Conservation (phyloP, 805 yeast species). For the Ogataea methylovora region DNA sequence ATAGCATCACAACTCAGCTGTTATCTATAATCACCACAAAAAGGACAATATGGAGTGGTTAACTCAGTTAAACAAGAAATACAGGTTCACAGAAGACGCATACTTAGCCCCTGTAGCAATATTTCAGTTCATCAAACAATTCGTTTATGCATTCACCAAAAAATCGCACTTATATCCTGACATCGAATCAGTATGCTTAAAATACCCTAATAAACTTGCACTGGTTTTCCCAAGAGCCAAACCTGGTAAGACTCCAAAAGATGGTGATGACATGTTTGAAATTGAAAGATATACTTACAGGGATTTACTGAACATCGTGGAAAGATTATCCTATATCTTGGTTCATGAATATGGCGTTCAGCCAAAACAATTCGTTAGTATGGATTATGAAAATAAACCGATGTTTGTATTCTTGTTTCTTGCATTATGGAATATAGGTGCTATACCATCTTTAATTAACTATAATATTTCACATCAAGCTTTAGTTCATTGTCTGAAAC, state of each 20-base stretch:
- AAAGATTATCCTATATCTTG: slow-evolving; percentile 54
- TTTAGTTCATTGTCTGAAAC: slow-evolving; percentile 63
- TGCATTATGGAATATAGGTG: slow-evolving; percentile 80
- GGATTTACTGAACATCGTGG: slow-evolving; percentile 53
- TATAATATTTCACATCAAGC: slow-evolving; percentile 64
- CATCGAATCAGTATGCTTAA: slow-evolving; percentile 49
- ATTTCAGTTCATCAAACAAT: slow-evolving; percentile 33
- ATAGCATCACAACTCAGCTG: too few relatives aligned
- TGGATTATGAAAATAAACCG: slow-evolving; percentile 72
- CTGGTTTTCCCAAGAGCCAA: slow-evolving; percentile 53
- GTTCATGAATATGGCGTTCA: slow-evolving; percentile 52
- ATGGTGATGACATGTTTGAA: slow-evolving; percentile 30
- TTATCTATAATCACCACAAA: too few relatives aligned
- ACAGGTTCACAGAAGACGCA: slow-evolving; percentile 44
- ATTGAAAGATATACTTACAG: slow-evolving; percentile 56
- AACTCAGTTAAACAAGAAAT: slow-evolving; percentile 38
- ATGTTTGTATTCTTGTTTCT: slow-evolving; percentile 67
- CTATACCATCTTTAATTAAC: slow-evolving; percentile 73
- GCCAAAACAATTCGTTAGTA: slow-evolving; percentile 54
- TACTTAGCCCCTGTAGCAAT: slow-evolving; percentile 38
- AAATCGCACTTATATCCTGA: slow-evolving; percentile 62
- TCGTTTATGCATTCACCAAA: slow-evolving; percentile 27
- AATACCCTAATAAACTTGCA: slow-evolving; percentile 47
- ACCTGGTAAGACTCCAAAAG: slow-evolving; percentile 28
- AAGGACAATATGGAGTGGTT: too few relatives aligned